phyloP scores from a whole-genome alignment of 2,329 filamentous ascomycete species.

The Aspergillus quadrilineatus region DNA sequence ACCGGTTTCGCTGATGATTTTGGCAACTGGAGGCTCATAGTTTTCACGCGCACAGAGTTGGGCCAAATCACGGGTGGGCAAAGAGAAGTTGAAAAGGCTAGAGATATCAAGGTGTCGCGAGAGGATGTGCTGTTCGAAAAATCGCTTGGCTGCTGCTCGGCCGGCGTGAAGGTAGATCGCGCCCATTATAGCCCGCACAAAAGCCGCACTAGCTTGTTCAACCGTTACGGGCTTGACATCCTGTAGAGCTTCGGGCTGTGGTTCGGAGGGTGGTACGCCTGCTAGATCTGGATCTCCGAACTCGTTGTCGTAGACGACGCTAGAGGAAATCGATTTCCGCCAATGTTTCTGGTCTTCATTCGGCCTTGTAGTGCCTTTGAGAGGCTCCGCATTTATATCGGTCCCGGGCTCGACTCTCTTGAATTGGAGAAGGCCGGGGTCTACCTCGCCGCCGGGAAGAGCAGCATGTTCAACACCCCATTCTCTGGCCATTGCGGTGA shows the following conservation, averaged over 20 bases:
- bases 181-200: slow-evolving; percentile 80
- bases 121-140: slow-evolving; percentile 81
- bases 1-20: slow-evolving; percentile 88
- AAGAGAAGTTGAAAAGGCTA: slow-evolving; percentile 77
- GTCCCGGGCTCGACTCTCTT: slow-evolving; percentile 48
- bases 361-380: slow-evolving; percentile 44
- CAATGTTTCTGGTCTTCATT: slow-evolving; percentile 57
- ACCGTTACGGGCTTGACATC: slow-evolving; percentile 43
- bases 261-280: slow-evolving; percentile 28
- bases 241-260: slow-evolving; percentile 18
- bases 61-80: slow-evolving; percentile 79
- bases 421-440: slow-evolving; percentile 87
- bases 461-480: slow-evolving; percentile 93
- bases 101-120: slow-evolving; percentile 74
- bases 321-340: slow-evolving; percentile 70
- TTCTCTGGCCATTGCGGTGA: slow-evolving; percentile 71
- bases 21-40: slow-evolving; percentile 82
- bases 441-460: slow-evolving; percentile 84
- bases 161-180: slow-evolving; percentile 84
- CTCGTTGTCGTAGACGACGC: slow-evolving; percentile 77
- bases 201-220: slow-evolving; percentile 66
- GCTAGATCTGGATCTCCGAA: slow-evolving; percentile 66
- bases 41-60: slow-evolving; percentile 83
- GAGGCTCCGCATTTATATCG: slow-evolving; percentile 38
- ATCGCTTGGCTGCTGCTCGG: slow-evolving; percentile 72